phyloP scores from a whole-genome alignment of 352 stramenopile species.

The Vaucheria bursata region DNA sequence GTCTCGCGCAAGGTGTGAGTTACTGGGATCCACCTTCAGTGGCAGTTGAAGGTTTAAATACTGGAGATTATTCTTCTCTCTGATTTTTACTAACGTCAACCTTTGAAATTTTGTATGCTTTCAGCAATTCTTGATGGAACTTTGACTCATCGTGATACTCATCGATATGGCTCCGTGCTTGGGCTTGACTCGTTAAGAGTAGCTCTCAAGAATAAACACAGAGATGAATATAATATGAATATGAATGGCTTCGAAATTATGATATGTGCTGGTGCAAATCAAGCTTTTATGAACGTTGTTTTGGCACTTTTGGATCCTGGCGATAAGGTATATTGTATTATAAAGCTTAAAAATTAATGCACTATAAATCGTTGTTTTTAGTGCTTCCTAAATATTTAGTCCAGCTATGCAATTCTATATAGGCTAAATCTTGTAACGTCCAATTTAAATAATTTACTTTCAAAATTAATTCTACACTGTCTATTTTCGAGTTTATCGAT shows the following conservation, averaged over 20 bases:
- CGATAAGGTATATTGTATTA: conserved; percentile 51
- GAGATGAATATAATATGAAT: conserved; percentile 27
- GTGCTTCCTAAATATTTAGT: too few species aligned
- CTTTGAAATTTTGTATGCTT: not conserved
- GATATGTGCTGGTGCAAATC: conserved; percentile 65
- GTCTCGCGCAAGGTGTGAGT: conserved; percentile 36
- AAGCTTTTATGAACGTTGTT: conserved; percentile 63
- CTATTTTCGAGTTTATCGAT: too few species aligned
- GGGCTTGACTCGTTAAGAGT: conserved; percentile 17
- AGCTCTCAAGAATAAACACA: conserved; percentile 23
- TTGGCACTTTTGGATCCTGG: conserved; percentile 57
- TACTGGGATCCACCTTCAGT: conserved; percentile 32
- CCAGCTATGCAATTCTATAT: too few species aligned
- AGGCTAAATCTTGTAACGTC: too few species aligned
- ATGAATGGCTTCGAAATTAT: conserved; percentile 53
- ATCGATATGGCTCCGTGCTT: conserved; percentile 5
- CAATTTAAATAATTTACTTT: too few species aligned
- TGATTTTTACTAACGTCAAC: not conserved
- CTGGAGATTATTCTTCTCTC: not conserved
- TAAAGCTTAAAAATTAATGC: too few species aligned
- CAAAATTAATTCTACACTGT: too few species aligned
- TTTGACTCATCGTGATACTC: not conserved
- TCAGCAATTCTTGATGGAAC: not conserved
- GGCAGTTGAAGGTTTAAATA: conserved; percentile 8
- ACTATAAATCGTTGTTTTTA: too few species aligned